A percentile compares a stretch with the other conserved stretches of the same genome.
Conservation (phyloP, 2,329 filamentous ascomycete genomes). For the Stagonosporopsis chrysanthemi region DNA sequence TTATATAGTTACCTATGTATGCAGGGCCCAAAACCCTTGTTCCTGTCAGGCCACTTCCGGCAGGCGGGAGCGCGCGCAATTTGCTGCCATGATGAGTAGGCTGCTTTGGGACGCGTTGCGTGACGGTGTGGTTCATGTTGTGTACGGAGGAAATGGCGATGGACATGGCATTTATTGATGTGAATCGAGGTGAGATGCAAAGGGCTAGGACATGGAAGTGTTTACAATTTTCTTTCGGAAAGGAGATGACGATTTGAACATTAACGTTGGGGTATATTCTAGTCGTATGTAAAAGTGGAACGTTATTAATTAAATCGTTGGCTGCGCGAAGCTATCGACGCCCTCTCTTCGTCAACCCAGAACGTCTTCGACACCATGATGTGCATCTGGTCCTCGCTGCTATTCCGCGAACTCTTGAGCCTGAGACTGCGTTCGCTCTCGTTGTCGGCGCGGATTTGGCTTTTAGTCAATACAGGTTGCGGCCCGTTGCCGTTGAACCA, state of each 20-base stretch:
- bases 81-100: neutral
- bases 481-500: slow-evolving; percentile 22
- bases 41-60: slow-evolving; percentile 16
- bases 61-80: slow-evolving; percentile 12
- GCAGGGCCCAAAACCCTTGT: neutral
- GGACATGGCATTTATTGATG: too few species aligned
- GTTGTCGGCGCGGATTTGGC: slow-evolving; percentile 22
- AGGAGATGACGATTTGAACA: neutral
- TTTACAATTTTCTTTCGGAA: too few species aligned
- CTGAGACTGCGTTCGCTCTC: slow-evolving; percentile 38
- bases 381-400: slow-evolving; percentile 34
- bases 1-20: neutral
- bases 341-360: slow-evolving; percentile 40
- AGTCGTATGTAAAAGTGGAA: neutral
- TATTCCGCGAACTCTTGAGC: slow-evolving; percentile 26
- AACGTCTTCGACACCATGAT: slow-evolving; percentile 45
- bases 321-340: slow-evolving; percentile 16
- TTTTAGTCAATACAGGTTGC: slow-evolving; percentile 18
- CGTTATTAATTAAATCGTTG: slow-evolving; percentile 3
- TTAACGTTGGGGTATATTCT: neutral
- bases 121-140: neutral
- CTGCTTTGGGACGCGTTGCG: neutral
- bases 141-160: neutral
- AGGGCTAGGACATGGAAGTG: neutral
- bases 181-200: neutral